These are phyloP conservation scores for Albizia julibrissin DNA, from an alignment of 306 rosid species.

Conservation along the genomic window DNA sequence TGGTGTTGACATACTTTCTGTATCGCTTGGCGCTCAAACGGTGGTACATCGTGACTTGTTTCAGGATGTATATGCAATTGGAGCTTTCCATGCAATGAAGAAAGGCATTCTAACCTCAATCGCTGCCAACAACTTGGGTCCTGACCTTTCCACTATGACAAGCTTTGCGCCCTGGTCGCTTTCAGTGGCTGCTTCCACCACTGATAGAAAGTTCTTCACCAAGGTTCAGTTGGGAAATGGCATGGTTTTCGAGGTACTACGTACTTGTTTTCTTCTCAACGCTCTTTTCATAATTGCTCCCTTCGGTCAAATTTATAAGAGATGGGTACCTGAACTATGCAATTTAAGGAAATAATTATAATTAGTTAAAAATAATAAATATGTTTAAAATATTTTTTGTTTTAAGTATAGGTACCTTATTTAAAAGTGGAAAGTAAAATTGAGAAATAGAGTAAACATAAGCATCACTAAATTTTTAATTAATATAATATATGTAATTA, in stretches of 20 bases:
- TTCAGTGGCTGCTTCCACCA: neutral
- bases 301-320: too few relatives aligned
- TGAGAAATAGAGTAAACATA: too few relatives aligned
- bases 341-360: too few relatives aligned
- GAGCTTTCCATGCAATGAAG: neutral
- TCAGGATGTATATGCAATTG: neutral
- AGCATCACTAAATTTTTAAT: too few relatives aligned
- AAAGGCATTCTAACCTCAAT: neutral
- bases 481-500: too few relatives aligned
- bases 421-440: too few relatives aligned
- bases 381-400: too few relatives aligned
- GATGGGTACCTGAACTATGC: too few relatives aligned
- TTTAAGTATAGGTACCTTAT: too few relatives aligned
- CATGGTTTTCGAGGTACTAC: neutral
- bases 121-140: neutral
- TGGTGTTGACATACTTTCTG: constrained; percentile 47
- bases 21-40: neutral
- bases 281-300: too few relatives aligned
- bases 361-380: too few relatives aligned
- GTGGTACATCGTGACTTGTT: neutral
- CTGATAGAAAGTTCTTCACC: neutral
- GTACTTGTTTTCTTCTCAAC: too few relatives aligned
- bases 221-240: neutral
- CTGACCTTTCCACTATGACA: neutral
- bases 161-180: neutral